phyloP scores from a whole-genome alignment of 768 basidiomycete species.

The Amanita pseudoporphyria region DNA sequence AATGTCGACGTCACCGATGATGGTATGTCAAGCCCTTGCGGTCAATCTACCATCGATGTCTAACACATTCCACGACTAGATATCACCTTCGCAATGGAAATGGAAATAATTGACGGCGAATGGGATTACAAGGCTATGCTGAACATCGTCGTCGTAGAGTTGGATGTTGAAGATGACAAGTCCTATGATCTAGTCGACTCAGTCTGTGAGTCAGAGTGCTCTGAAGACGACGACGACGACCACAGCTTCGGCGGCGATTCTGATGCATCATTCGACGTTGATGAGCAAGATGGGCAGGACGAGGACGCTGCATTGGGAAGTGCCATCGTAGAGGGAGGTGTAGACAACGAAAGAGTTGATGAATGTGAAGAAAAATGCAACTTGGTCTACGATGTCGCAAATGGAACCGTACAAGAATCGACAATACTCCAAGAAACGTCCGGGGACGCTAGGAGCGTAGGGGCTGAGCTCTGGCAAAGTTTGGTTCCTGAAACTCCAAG shows the following conservation, averaged over 20 bases:
- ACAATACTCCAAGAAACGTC: not conserved
- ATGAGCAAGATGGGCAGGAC: no score
- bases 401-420: not conserved
- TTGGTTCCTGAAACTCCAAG: slow-evolving; percentile 8
- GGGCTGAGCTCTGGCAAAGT: not conserved
- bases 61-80: not conserved
- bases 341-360: no score
- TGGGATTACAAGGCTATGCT: not conserved
- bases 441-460: not conserved
- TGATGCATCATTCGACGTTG: no score
- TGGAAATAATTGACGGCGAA: not conserved
- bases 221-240: not conserved
- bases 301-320: no score
- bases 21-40: not conserved
- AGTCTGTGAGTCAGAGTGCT: no score
- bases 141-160: not conserved
- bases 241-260: no score
- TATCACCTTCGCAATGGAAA: not conserved
- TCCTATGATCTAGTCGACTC: no score
- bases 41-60: not conserved
- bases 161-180: not conserved
- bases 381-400: not conserved
- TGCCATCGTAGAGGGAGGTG: no score
- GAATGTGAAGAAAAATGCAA: no score
- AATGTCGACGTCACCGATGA: not conserved